A percentile compares a stretch with the other conserved stretches of the same genome.
Evolutionary conservation across 2,329 filamentous ascomycete genomes (phyloP).

Genomic region (Cladobotryum protrusum): DNA sequence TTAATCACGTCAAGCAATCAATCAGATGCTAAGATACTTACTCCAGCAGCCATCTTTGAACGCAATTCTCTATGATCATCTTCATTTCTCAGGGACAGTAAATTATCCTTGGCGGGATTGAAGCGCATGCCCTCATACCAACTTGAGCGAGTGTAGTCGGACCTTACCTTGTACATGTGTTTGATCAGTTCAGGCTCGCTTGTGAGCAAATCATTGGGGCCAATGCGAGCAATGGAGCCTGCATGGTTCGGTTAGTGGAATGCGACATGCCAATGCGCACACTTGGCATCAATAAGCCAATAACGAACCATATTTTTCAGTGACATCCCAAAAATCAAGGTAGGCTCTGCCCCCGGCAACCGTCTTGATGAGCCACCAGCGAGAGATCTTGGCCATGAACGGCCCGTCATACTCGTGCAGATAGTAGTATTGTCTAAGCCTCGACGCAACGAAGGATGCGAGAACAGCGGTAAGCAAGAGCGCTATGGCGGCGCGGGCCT

Average conservation of each 20-base stretch:
- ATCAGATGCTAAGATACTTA: slow-evolving; percentile 13
- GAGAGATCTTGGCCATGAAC: slow-evolving; percentile 2
- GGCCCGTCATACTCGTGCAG: slow-evolving; percentile 10
- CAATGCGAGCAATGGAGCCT: slow-evolving; percentile 27
- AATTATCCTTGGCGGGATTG: slow-evolving; percentile 31
- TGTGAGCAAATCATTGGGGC: slow-evolving; percentile 41
- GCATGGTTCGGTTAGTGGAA: too few relatives aligned
- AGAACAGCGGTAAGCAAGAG: too few relatives aligned
- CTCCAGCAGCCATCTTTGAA: slow-evolving; percentile 44
- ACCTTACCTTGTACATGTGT: slow-evolving; percentile 33
- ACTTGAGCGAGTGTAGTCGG: slow-evolving; percentile 27
- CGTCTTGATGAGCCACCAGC: slow-evolving; percentile 2
- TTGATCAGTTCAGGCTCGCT: slow-evolving; percentile 39
- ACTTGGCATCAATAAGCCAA: neutral
- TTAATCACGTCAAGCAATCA: neutral
- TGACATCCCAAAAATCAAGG: slow-evolving; percentile 9
- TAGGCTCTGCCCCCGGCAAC: slow-evolving; percentile 3
- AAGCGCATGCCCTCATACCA: slow-evolving; percentile 46
- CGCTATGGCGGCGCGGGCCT: too few relatives aligned
- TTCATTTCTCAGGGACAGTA: slow-evolving; percentile 3
- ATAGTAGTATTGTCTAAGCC: slow-evolving; percentile 1
- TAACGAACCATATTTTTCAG: slow-evolving; percentile 7
- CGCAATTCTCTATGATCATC: slow-evolving; percentile 36
- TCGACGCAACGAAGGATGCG: too few relatives aligned
- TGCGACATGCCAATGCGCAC: neutral